Conservation (phyloP, 768 basidiomycete species). For the Terana coerulea region DNA sequence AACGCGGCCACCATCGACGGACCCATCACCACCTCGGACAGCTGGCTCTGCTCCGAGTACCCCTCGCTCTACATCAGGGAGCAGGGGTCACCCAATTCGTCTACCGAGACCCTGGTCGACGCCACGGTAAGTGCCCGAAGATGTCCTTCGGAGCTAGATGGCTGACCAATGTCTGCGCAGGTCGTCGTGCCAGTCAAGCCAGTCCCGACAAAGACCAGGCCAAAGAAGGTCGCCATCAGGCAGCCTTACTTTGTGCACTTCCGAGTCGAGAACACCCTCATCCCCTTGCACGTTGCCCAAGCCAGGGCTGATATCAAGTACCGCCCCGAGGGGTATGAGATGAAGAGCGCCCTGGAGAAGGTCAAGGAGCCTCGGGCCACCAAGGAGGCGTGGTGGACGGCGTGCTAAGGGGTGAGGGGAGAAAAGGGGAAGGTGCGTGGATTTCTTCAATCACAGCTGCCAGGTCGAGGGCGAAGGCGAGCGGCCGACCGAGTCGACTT, state of each 20-base stretch:
- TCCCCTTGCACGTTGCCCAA: constrained; percentile 4
- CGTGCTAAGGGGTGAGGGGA: neutral
- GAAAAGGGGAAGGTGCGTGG: neutral
- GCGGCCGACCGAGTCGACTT: neutral
- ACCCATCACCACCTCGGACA: constrained; percentile 1
- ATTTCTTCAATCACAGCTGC: neutral
- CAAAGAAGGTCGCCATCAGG: neutral
- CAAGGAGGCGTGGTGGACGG: neutral
- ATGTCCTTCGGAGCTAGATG: too few species aligned
- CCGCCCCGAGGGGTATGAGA: constrained; percentile 10
- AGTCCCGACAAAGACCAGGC: neutral
- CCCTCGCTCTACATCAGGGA: neutral
- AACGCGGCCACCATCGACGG: neutral
- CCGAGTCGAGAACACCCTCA: neutral
- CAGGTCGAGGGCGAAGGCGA: neutral
- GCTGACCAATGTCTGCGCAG: too few species aligned
- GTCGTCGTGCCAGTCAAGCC: too few species aligned
- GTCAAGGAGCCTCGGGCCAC: neutral
- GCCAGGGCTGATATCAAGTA: constrained; percentile 11
- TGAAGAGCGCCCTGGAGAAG: neutral
- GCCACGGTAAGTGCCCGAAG: neutral
- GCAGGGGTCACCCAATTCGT: constrained; percentile 1
- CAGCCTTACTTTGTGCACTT: neutral
- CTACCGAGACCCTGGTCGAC: constrained; percentile 1
- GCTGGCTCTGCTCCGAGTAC: constrained; percentile 2